phyloP scores from a whole-genome alignment of 208 protist genomes.

The Trichomonas tenax region DNA sequence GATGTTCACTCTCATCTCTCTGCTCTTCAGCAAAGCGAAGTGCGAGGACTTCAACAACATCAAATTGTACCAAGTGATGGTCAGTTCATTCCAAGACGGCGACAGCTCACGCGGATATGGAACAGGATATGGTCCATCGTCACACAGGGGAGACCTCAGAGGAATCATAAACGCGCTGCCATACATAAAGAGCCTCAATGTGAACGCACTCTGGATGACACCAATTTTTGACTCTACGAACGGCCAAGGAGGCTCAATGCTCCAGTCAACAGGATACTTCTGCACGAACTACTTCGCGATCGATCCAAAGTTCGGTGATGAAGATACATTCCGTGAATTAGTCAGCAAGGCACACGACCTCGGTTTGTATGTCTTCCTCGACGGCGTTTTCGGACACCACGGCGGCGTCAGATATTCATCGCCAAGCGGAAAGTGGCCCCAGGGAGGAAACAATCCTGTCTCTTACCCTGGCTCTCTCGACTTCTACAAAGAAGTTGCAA shows the following conservation, averaged over 20 bases:
- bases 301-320: neutral
- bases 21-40: neutral
- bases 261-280: conserved; percentile 4
- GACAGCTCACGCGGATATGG: neutral
- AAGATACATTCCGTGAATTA: neutral
- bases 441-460: neutral
- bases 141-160: neutral
- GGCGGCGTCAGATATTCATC: neutral
- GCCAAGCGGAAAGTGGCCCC: neutral
- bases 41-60: neutral
- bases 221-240: neutral
- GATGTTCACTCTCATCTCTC: too few species aligned
- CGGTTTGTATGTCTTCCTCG: neutral
- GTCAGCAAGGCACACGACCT: neutral
- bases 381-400: conserved; percentile 11
- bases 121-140: neutral
- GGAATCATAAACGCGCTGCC: neutral
- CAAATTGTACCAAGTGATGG: neutral
- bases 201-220: conserved; percentile 15
- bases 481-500: neutral
- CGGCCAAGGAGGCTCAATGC: neutral
- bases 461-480: neutral
- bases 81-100: neutral
- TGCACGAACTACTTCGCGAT: neutral
- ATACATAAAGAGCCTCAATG: neutral